Evolutionary conservation across 2,329 filamentous ascomycete genomes (phyloP).

Genomic region (Fusarium siculi): DNA sequence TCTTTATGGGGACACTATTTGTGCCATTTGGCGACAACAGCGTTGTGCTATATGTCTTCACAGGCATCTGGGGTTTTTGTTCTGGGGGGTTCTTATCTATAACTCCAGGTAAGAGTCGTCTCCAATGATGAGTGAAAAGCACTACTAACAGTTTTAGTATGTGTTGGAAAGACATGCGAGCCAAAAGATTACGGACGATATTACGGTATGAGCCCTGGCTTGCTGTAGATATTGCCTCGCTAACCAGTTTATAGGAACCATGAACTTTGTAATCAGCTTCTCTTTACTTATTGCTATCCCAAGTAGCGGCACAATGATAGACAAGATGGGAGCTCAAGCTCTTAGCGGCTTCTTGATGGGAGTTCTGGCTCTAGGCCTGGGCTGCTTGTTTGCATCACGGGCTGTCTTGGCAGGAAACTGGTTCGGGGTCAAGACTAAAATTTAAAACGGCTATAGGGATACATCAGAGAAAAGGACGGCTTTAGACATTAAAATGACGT

Average conservation of each 20-base stretch:
- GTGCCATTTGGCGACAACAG: background rate
- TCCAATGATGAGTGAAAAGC: background rate
- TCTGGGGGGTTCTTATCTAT: background rate
- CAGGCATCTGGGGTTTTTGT: background rate
- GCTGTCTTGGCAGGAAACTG: background rate
- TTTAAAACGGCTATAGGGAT: background rate
- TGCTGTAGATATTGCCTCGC: accelerated
- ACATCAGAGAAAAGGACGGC: accelerated
- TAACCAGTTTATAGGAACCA: background rate
- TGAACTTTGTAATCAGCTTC: slow-evolving; percentile 15
- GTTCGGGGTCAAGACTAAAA: slow-evolving; percentile 3
- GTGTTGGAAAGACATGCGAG: slow-evolving; percentile 13
- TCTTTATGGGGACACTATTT: slow-evolving; percentile 9
- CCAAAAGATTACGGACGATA: slow-evolving; percentile 15
- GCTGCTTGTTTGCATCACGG: slow-evolving; percentile 1
- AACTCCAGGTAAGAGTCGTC: background rate
- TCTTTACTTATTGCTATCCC: slow-evolving; percentile 2
- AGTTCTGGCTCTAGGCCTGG: background rate
- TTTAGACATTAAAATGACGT: background rate
- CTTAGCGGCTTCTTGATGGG: slow-evolving; percentile 4
- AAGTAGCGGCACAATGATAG: slow-evolving; percentile 7
- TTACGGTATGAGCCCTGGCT: background rate
- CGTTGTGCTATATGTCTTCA: background rate
- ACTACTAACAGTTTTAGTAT: background rate
- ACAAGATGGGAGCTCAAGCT: slow-evolving; percentile 13